phyloP scores from a whole-genome alignment of 1,284 basidiomycete genomes.

The Agroathelia rolfsii region DNA sequence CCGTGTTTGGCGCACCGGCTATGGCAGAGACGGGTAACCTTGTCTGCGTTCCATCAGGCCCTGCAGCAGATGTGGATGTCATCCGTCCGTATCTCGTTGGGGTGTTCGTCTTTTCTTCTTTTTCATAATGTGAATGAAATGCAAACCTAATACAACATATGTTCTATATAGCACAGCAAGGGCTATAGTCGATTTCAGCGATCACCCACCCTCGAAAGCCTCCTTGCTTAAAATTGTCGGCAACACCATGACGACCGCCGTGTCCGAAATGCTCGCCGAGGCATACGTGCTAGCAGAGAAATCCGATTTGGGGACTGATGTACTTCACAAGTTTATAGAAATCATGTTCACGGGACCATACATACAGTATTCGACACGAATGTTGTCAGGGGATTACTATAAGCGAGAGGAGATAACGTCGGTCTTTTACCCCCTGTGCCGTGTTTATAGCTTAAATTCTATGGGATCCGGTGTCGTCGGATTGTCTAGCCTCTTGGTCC shows the following conservation, averaged over 20 bases:
- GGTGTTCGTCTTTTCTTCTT: no score
- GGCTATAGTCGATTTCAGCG: conserved; percentile 1
- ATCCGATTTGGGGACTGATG: not conserved
- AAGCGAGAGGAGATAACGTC: not conserved
- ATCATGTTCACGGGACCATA: conserved; percentile 3
- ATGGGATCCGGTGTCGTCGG: not conserved
- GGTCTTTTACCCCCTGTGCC: not conserved
- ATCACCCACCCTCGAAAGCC: not conserved
- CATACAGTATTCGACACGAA: not conserved
- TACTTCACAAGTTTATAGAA: conserved; percentile 1
- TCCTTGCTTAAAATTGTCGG: conserved; percentile 1
- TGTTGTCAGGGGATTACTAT: not conserved
- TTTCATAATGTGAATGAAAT: no score
- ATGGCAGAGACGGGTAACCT: conserved; percentile 1
- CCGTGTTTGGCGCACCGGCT: conserved; percentile 2
- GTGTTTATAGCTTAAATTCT: not conserved
- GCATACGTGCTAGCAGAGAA: conserved; percentile 1
- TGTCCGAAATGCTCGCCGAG: conserved; percentile 1
- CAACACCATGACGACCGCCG: conserved; percentile 1
- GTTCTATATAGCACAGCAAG: not conserved
- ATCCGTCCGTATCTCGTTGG: no score
- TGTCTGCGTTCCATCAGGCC: conserved; percentile 2
- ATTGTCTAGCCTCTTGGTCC: not conserved
- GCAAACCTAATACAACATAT: not conserved
- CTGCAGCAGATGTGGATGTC: no score